Evolutionary conservation across 257 asterid species (phyloP).

Genomic region (Solanum chilense): DNA sequence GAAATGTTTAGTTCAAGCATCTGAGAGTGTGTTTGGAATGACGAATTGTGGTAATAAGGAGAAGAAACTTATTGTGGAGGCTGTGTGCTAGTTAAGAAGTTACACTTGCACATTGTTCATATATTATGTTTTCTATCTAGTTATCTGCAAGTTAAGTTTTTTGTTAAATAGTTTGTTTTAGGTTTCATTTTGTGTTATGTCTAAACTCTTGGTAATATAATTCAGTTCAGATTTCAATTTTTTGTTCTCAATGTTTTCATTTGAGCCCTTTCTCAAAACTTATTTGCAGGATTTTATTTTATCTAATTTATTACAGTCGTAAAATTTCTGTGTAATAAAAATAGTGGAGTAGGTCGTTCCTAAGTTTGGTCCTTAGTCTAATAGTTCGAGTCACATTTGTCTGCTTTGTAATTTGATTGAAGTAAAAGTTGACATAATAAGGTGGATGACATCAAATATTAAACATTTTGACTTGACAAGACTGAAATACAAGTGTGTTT

Average conservation of each 20-base stretch:
- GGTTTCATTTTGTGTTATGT: not conserved
- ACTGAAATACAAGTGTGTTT: no score
- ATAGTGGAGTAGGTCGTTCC: no score
- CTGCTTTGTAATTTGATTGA: not conserved
- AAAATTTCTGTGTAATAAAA: no score
- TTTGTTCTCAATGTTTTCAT: not conserved
- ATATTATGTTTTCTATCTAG: not conserved
- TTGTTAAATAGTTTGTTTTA: not conserved
- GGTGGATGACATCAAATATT: not conserved
- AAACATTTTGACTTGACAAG: not conserved
- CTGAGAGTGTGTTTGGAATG: conserved; percentile 24
- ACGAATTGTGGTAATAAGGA: conserved; percentile 14
- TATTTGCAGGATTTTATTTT: no score
- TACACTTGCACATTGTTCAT: not conserved
- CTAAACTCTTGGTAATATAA: not conserved
- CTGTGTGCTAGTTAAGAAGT: conserved; percentile 8
- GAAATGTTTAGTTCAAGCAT: conserved; percentile 23
- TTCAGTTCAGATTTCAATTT: not conserved
- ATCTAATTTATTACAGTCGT: no score
- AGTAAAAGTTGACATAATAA: not conserved
- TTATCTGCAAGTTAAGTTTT: no score
- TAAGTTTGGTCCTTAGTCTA: not conserved
- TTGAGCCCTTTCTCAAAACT: not conserved
- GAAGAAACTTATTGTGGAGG: conserved; percentile 44
- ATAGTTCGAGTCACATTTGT: not conserved